Evolutionary conservation across 1,284 basidiomycete genomes (phyloP), one percentile per base, ranked within the genome.

Genomic region (Cutaneotrichosporon daszewskae): DNA sequence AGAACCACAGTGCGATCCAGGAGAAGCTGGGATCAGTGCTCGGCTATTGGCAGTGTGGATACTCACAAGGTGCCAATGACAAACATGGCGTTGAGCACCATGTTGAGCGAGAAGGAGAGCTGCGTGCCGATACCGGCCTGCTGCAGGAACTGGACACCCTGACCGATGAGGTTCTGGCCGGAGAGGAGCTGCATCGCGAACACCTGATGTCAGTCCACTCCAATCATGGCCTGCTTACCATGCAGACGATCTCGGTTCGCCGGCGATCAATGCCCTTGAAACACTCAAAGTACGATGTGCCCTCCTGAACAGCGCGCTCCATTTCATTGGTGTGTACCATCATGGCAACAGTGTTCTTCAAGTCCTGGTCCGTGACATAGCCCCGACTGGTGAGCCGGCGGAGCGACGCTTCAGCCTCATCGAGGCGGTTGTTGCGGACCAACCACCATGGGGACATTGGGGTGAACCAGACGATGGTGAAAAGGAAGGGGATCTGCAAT

Each of bases 41-140:
- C n/a, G n/a, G n/a, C n/a, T n/a, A n/a, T n/a, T n/a, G n/a, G n/a
- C n/a, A n/a, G n/a, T n/a, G n/a, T n/a, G n/a, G n/a, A n/a, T n/a
- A n/a, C n/a, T n/a, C n/a, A n/a, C n/a, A 45, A 22, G 17, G 44
- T 46, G 27, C 44, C 44, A 9, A 46, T 46, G 18, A 46, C 16
- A 34, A 46, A 46, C 43, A 39, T 39, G 6, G 29, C 11, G 31
- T 47, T 47, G 29, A 47, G 35, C 11, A 54, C 58, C 45, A 74
- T 66, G 53, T 64, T 60, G 35, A 72, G 49, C 32, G 59, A 55
- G 57, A 69, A 72, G 23, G 71, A 55, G 40, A 60, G 54, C 5
- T 55, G 47, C 20, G 61, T 60, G 5, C 56, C 41, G 10, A 75
- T 54, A 25, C 73, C 74, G 11, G 72, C 72, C 37, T 66, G 58